Percentiles rank a stretch among this genome's conserved stretches.
phyloP scores from a whole-genome alignment of 768 basidiomycete genomes.

The Rubroboletus pulcherrimus region DNA sequence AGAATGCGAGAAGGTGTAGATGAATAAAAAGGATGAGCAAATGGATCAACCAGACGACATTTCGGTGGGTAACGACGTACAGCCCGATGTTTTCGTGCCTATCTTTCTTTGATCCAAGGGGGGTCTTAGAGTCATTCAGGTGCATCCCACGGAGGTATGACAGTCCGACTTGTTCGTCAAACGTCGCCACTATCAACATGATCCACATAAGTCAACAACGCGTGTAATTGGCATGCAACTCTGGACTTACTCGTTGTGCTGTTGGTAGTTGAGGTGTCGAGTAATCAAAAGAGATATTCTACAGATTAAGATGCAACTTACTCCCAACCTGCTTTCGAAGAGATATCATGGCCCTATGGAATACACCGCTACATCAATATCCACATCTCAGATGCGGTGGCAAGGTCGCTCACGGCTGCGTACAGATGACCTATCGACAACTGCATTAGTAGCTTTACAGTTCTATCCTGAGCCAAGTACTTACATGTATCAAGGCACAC shows the following conservation, averaged over 20 bases:
- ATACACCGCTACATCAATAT: not conserved
- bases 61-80: constrained; percentile 39
- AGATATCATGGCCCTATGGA: constrained; percentile 73
- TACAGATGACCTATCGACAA: constrained; percentile 61
- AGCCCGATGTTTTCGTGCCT: constrained; percentile 83
- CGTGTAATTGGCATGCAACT: not conserved
- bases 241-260: constrained; percentile 27
- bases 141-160: constrained; percentile 80
- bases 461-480: constrained; percentile 6
- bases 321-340: constrained; percentile 69
- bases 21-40: not conserved
- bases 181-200: constrained; percentile 48
- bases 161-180: constrained; percentile 67
- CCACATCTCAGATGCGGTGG: constrained; percentile 28
- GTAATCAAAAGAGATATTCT: not conserved
- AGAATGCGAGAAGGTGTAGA: not conserved
- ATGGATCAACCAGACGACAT: not conserved
- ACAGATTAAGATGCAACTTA: constrained; percentile 32
- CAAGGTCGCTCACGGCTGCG: constrained; percentile 60
- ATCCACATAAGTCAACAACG: not conserved
- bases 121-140: constrained; percentile 77
- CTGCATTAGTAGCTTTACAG: not conserved
- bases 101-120: constrained; percentile 63
- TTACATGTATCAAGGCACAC: constrained; percentile 85
- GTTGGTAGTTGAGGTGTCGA: not conserved